Base-by-base conservation (phyloP, 2,329 filamentous ascomycete species). In the Fusarium incarnatum region DNA sequence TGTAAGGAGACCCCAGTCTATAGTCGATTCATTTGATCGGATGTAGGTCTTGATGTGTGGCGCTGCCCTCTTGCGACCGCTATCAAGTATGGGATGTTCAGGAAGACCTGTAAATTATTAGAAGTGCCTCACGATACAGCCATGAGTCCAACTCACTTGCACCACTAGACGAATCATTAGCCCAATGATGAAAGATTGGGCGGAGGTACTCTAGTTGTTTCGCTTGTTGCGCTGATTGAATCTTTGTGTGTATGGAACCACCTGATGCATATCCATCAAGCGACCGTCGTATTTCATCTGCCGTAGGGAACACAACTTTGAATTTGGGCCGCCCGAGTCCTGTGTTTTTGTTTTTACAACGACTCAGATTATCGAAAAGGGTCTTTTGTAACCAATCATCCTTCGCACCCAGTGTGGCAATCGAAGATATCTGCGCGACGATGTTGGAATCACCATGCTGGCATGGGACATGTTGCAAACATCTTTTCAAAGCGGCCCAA, bases 31-130 rank as follows among this genome's bases (percentile, higher is more conserved):
- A 56, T 82, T 80, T 70, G 86, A 94, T 7, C 92, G 88, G 46
- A 94, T 89, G 75, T 96, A 97, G 0, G 94, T 97, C 78, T 97
- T 97, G 77, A 97, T 92, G 73, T 97, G 94, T 1, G 94, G 94
- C 1, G 93, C 93, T 20, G 93, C 94, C 30, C 88, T 85, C 49
- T 87, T 83, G 56, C 92, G 84, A 3, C 90, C 89, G 11, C 88
- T 87, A 64, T 91, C 84, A 8, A 75, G 76, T 3, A 77, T 53
- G 3, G 44, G 27, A 16, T 71, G 64, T 18, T 75, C 64, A 8
- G 63, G 54, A 16, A 81, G 63, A 28, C 73, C 81, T 81, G 30
- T 41, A 34, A 25, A 37, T n/a, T 11, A 13, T 52, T 34, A 48
- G 37, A 58, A 56, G 20, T 60, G 28, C 10, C 28, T 25, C 42